phyloP scores from a whole-genome alignment of 164 flowering plant species.

The Nymphaea colorata region DNA sequence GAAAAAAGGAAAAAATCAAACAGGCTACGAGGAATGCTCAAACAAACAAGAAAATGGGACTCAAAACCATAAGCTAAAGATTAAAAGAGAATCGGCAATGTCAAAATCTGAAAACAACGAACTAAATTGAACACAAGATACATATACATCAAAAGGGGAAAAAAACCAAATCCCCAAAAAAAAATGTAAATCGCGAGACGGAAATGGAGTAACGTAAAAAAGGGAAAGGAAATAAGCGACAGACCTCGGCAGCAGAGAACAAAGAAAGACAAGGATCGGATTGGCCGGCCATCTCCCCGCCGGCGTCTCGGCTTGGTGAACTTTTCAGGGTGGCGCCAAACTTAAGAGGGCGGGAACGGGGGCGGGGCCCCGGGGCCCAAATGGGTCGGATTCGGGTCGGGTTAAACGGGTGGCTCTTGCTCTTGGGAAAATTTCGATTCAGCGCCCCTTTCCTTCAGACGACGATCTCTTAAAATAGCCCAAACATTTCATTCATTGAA shows the following conservation, averaged over 20 bases:
- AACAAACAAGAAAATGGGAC: not conserved
- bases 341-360: not conserved
- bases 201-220: too few species aligned
- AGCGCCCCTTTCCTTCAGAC: too few species aligned
- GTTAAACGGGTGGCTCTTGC: too few species aligned
- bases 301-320: not conserved
- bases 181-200: too few species aligned
- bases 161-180: not conserved
- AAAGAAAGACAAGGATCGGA: slow-evolving; percentile 46
- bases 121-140: not conserved
- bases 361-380: not conserved
- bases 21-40: not conserved
- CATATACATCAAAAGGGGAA: not conserved
- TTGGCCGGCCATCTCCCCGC: slow-evolving; percentile 53
- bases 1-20: not conserved
- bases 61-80: too few species aligned
- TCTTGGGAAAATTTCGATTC: too few species aligned
- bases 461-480: too few species aligned
- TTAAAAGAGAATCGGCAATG: too few species aligned
- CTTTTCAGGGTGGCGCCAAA: not conserved
- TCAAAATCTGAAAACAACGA: too few species aligned
- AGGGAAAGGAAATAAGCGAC: too few species aligned
- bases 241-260: slow-evolving; percentile 66
- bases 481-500: too few species aligned
- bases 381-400: not conserved